Conservation (phyloP, 805 yeast genomes). For the Metschnikowia similis region DNA sequence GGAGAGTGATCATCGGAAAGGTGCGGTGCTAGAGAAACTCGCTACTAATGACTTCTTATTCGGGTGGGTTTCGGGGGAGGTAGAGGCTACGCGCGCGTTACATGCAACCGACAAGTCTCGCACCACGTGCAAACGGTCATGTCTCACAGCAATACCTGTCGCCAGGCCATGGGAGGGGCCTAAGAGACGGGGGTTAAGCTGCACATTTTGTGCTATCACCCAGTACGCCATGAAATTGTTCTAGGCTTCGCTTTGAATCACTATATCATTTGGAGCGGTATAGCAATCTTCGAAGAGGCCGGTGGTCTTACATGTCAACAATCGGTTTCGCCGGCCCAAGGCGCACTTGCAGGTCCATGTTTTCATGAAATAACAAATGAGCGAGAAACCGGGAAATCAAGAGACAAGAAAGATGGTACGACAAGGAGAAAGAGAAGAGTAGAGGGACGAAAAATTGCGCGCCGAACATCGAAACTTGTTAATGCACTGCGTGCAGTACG, state of each 20-base stretch:
- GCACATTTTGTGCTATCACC: neutral
- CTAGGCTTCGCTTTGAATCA: conserved; percentile 35
- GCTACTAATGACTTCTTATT: neutral
- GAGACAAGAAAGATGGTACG: neutral
- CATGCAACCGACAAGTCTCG: neutral
- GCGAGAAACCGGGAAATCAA: neutral
- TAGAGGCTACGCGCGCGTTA: conserved; percentile 1
- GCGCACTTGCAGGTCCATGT: conserved; percentile 1
- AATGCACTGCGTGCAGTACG: neutral
- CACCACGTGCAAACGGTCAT: conserved; percentile 9
- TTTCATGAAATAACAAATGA: neutral
- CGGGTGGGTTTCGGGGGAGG: neutral
- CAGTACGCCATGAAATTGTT: conserved; percentile 10
- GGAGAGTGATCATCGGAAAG: neutral
- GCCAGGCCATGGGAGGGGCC: conserved; percentile 11
- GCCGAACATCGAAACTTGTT: neutral
- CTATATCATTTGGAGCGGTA: conserved; percentile 26
- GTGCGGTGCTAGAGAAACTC: neutral
- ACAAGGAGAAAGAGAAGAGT: neutral
- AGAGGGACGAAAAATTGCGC: neutral
- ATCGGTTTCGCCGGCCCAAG: neutral
- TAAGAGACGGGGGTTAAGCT: neutral
- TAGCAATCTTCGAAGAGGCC: conserved; percentile 34
- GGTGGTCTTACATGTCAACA: neutral
- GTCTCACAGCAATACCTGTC: conserved; percentile 30